Evolutionary conservation across 2,329 filamentous ascomycete species (phyloP).

Genomic region (Xylaria sp.): DNA sequence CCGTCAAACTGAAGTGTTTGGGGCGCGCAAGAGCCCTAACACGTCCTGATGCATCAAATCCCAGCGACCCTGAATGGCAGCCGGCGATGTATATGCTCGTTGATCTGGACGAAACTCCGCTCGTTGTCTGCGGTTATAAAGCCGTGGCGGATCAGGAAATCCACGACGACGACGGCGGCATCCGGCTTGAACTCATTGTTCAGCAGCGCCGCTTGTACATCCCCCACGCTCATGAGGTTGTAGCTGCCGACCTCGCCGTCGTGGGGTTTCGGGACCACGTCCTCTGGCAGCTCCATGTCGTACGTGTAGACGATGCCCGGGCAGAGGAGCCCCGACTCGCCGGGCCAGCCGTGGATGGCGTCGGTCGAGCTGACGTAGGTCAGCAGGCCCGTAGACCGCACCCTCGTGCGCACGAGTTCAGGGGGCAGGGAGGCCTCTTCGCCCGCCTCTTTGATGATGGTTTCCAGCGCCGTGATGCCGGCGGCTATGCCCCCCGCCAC

Average conservation of each 20-base stretch:
- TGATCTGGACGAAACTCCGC: slow-evolving; percentile 72
- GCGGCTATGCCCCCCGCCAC: slow-evolving; percentile 75
- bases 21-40: not conserved
- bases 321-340: slow-evolving; percentile 59
- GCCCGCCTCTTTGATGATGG: slow-evolving; percentile 69
- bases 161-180: slow-evolving; percentile 76
- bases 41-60: not conserved
- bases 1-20: not conserved
- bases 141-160: slow-evolving; percentile 82
- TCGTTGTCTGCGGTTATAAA: slow-evolving; percentile 75
- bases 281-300: slow-evolving; percentile 68
- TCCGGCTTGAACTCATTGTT: slow-evolving; percentile 84
- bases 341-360: slow-evolving; percentile 58
- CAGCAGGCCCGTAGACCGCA: slow-evolving; percentile 63
- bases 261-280: slow-evolving; percentile 67
- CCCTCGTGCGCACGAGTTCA: slow-evolving; percentile 59
- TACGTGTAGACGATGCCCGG: slow-evolving; percentile 68
- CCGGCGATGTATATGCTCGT: slow-evolving; percentile 49
- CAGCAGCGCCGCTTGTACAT: slow-evolving; percentile 66
- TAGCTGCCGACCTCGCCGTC: slow-evolving; percentile 84
- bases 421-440: slow-evolving; percentile 74
- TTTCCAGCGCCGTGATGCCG: slow-evolving; percentile 67
- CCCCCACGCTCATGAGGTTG: slow-evolving; percentile 64
- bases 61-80: slow-evolving; percentile 45
- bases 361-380: slow-evolving; percentile 72